phyloP scores from a whole-genome alignment of 2,329 filamentous ascomycete species.

The Ophiostoma sp. region DNA sequence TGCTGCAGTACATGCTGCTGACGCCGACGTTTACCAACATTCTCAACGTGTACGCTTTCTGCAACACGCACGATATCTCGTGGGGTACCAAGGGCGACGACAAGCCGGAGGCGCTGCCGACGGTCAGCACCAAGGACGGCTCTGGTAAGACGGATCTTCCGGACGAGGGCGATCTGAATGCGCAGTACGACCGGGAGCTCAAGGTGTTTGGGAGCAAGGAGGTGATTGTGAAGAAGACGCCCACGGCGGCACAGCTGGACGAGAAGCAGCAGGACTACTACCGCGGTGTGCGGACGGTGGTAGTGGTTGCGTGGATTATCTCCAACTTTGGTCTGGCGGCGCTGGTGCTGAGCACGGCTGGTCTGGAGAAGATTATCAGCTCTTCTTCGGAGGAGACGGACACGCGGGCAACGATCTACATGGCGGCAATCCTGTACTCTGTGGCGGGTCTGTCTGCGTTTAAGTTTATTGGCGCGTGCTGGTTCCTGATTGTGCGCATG shows the following conservation, averaged over 20 bases:
- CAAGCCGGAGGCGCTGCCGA: conserved; percentile 84
- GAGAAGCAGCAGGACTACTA: conserved; percentile 98
- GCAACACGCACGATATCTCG: conserved; percentile 79
- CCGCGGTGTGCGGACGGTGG: conserved; percentile 85
- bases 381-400: conserved; percentile 41
- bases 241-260: conserved; percentile 50
- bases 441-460: conserved; percentile 79
- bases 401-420: conserved; percentile 68
- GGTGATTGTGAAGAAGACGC: conserved; percentile 62
- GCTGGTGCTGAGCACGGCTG: conserved; percentile 78
- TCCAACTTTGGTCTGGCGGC: conserved; percentile 86
- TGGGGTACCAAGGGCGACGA: conserved; percentile 99
- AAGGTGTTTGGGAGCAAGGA: conserved; percentile 68
- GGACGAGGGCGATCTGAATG: conserved; percentile 90
- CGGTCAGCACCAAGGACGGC: conserved; percentile 83
- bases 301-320: conserved; percentile 94
- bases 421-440: conserved; percentile 81
- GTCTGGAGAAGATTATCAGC: conserved; percentile 62
- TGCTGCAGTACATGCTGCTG: conserved; percentile 88
- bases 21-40: conserved; percentile 98
- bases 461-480: conserved; percentile 80
- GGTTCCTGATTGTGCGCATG: conserved; percentile 87
- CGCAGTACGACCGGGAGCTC: conserved; percentile 86
- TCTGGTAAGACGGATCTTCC: conserved; percentile 89
- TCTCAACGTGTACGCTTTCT: conserved; percentile 94